phyloP scores from a whole-genome alignment of 768 basidiomycete genomes.

The Megacollybia marginata region DNA sequence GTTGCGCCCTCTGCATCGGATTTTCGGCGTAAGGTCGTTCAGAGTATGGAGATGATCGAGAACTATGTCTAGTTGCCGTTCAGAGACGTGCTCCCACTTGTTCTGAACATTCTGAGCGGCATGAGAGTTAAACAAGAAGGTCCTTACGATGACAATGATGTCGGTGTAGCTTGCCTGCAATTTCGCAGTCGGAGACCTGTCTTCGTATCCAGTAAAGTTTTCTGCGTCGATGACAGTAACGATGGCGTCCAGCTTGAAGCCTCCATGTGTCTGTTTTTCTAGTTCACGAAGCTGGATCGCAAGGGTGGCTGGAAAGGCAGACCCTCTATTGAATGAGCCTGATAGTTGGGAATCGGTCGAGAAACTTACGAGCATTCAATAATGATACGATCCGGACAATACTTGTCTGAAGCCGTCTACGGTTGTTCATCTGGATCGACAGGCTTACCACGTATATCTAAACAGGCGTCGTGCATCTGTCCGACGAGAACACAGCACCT shows the following conservation, averaged over 20 bases:
- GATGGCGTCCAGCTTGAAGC: constrained; percentile 82
- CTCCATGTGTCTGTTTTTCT: constrained; percentile 67
- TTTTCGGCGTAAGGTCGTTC: constrained; percentile 85
- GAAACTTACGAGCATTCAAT: constrained; percentile 87
- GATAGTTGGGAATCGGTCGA: not conserved
- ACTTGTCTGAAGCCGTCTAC: constrained; percentile 50
- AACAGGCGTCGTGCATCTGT: constrained; percentile 84
- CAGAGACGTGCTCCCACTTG: constrained; percentile 84
- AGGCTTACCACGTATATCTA: constrained; percentile 72
- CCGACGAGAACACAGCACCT: constrained; percentile 95
- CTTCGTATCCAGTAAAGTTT: constrained; percentile 91
- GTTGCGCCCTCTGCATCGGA: constrained; percentile 53
- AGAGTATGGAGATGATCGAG: constrained; percentile 84
- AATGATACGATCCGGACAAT: constrained; percentile 82
- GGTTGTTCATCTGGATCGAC: not conserved
- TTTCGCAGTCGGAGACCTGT: constrained; percentile 83
- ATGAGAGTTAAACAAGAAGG: not conserved
- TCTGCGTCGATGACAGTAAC: constrained; percentile 88
- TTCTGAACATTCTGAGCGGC: constrained; percentile 40
- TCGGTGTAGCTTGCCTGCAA: constrained; percentile 97
- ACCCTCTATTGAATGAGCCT: constrained; percentile 48
- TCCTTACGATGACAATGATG: constrained; percentile 71
- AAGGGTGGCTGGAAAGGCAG: constrained; percentile 91
- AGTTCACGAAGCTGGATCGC: constrained; percentile 92
- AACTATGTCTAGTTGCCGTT: constrained; percentile 72